phyloP scores from a whole-genome alignment of 1,284 basidiomycete species.

The Xerocomus nothofagi region DNA sequence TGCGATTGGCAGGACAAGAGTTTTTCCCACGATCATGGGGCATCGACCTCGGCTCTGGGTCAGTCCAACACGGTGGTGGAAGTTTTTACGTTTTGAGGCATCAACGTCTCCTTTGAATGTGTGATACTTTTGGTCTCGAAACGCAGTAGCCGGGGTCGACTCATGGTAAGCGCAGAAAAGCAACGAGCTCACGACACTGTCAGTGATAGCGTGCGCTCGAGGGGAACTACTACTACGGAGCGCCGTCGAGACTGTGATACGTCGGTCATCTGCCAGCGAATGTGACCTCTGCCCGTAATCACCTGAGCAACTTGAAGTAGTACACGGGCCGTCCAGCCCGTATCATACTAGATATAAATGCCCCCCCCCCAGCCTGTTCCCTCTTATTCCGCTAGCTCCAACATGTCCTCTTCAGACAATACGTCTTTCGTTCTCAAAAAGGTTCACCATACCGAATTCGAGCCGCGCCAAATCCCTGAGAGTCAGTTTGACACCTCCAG shows the following conservation, averaged over 20 bases:
- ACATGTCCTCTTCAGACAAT: conserved; percentile 62
- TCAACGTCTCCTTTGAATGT: background rate
- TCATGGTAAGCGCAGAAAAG: too few species aligned
- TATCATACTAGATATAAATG: background rate
- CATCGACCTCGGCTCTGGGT: background rate
- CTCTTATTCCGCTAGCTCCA: background rate
- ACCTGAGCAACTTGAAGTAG: conserved; percentile 2
- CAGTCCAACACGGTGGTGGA: background rate
- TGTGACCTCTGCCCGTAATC: background rate
- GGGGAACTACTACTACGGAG: too few species aligned
- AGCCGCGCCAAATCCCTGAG: conserved; percentile 78
- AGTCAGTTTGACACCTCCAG: conserved; percentile 40
- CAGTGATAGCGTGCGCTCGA: background rate
- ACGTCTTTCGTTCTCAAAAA: conserved; percentile 77
- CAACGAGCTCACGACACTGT: too few species aligned
- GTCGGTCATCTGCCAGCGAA: background rate
- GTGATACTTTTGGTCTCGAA: background rate
- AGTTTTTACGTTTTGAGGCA: background rate
- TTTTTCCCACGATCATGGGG: too few species aligned
- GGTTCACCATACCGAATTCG: conserved; percentile 72
- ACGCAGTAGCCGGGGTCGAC: too few species aligned
- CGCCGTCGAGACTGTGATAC: too few species aligned
- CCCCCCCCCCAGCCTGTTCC: background rate
- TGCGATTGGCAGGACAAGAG: too few species aligned
- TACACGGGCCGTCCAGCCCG: conserved; percentile 9